phyloP scores from a whole-genome alignment of 2,329 filamentous ascomycete genomes.

The Scytalidium lignicola region DNA sequence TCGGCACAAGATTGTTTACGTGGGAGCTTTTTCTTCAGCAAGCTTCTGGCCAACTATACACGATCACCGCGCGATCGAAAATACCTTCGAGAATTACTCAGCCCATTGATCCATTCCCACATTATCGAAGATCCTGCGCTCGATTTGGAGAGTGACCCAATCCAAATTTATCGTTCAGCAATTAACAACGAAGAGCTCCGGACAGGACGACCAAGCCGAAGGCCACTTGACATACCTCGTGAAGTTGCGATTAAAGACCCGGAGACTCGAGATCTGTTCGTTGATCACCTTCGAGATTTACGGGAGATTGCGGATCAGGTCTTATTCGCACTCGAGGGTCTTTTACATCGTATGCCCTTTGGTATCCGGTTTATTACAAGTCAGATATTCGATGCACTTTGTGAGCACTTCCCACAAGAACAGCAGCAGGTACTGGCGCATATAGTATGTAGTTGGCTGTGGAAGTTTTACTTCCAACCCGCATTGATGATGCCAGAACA shows the following conservation, averaged over 20 bases:
- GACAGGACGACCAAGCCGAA: slow-evolving; percentile 76
- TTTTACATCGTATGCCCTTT: slow-evolving; percentile 84
- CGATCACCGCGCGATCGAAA: slow-evolving; percentile 89
- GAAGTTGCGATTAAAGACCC: slow-evolving; percentile 94
- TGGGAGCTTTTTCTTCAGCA: slow-evolving; percentile 90
- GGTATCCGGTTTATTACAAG: slow-evolving; percentile 83
- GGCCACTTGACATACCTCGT: slow-evolving; percentile 78
- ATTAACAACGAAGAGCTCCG: slow-evolving; percentile 97
- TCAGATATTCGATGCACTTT: slow-evolving; percentile 76
- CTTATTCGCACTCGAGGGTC: slow-evolving; percentile 74
- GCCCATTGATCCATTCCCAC: slow-evolving; percentile 80
- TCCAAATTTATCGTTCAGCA: slow-evolving; percentile 92
- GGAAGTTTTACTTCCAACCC: slow-evolving; percentile 89
- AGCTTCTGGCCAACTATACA: slow-evolving; percentile 80
- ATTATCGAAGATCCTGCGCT: slow-evolving; percentile 88
- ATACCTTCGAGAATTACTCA: slow-evolving; percentile 81
- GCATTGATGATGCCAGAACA: slow-evolving; percentile 86
- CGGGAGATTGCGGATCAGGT: slow-evolving; percentile 93
- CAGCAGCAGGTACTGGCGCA: slow-evolving; percentile 73
- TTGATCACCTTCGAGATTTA: slow-evolving; percentile 88
- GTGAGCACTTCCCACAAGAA: slow-evolving; percentile 73
- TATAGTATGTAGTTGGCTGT: slow-evolving; percentile 84
- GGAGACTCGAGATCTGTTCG: slow-evolving; percentile 88
- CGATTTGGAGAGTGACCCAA: slow-evolving; percentile 92
- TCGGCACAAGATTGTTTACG: slow-evolving; percentile 80